phyloP scores from a whole-genome alignment of 2,329 filamentous ascomycete species.

The Penicillium sp. region DNA sequence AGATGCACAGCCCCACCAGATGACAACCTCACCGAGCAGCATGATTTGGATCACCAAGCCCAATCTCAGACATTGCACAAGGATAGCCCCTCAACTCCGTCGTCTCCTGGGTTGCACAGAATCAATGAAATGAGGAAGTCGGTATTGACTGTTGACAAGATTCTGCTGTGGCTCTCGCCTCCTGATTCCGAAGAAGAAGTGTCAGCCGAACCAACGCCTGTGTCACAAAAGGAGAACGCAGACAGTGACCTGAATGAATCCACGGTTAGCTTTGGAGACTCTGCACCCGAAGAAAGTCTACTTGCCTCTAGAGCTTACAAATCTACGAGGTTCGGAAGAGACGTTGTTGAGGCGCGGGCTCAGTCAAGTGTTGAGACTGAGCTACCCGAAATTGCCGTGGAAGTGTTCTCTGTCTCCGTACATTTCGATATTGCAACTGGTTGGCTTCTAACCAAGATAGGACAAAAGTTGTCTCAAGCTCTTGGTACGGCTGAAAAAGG shows the following conservation, averaged over 20 bases:
- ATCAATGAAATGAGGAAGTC: slow-evolving; percentile 33
- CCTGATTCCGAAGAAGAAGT: slow-evolving; percentile 11
- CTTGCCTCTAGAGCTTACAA: slow-evolving; percentile 23
- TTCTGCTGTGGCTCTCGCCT: slow-evolving; percentile 40
- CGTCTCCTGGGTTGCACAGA: slow-evolving; percentile 21
- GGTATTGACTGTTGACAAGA: slow-evolving; percentile 35
- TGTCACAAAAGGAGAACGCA: slow-evolving; percentile 10
- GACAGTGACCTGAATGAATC: slow-evolving; percentile 24
- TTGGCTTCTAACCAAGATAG: slow-evolving; percentile 41
- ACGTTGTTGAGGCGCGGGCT: slow-evolving; percentile 1
- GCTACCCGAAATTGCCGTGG: slow-evolving; percentile 27
- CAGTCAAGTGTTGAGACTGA: slow-evolving; percentile 1
- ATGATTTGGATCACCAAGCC: slow-evolving; percentile 3
- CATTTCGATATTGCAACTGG: slow-evolving; percentile 43
- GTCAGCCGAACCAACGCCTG: slow-evolving; percentile 6
- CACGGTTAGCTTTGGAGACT: slow-evolving; percentile 21
- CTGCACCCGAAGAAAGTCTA: slow-evolving; percentile 24
- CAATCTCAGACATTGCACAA: slow-evolving; percentile 11
- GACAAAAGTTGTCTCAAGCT: slow-evolving; percentile 30
- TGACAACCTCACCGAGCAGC: slow-evolving; percentile 14
- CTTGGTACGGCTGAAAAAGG: slow-evolving; percentile 16
- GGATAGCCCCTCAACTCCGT: slow-evolving; percentile 17
- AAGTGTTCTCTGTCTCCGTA: slow-evolving; percentile 31
- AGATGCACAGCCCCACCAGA: slow-evolving; percentile 26
- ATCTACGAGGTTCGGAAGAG: slow-evolving; percentile 21